Evolutionary conservation across 352 stramenopile species (phyloP).

Genomic region (Phytophthora europaea): DNA sequence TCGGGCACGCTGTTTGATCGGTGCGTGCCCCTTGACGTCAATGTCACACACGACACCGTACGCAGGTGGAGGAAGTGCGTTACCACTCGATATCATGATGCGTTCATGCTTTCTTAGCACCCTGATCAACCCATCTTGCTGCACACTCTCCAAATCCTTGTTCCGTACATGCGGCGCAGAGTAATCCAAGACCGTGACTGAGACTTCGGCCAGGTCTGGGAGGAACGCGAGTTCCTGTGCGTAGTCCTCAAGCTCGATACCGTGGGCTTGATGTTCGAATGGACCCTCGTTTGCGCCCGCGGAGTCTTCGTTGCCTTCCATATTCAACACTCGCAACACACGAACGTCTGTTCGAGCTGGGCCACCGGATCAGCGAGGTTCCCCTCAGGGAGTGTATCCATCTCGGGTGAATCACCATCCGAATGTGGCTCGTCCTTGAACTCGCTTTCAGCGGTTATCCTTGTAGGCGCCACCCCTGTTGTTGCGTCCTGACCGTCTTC

Average conservation of each 20-base stretch:
- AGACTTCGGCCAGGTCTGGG: background rate
- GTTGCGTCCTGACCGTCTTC: too few relatives aligned
- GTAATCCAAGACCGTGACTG: background rate
- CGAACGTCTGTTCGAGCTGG: background rate
- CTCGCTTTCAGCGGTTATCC: too few relatives aligned
- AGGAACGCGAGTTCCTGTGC: background rate
- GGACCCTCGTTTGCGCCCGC: background rate
- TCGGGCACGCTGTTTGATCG: constrained; percentile 10
- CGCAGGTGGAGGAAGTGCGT: constrained; percentile 5
- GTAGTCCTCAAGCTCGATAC: background rate
- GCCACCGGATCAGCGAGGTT: background rate
- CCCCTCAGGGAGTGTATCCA: too few relatives aligned
- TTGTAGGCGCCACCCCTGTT: too few relatives aligned
- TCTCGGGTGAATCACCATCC: too few relatives aligned
- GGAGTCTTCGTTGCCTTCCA: background rate
- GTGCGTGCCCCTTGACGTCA: background rate
- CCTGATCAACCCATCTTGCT: background rate
- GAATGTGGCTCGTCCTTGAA: background rate
- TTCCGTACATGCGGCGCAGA: background rate
- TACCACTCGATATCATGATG: constrained; percentile 14
- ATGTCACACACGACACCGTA: constrained; percentile 14
- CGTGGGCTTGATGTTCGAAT: background rate
- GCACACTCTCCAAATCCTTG: background rate
- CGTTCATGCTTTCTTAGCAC: background rate
- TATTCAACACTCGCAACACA: background rate